Base-by-base conservation (phyloP, 2,329 filamentous ascomycete species). In the Fusarium staphyleae region DNA sequence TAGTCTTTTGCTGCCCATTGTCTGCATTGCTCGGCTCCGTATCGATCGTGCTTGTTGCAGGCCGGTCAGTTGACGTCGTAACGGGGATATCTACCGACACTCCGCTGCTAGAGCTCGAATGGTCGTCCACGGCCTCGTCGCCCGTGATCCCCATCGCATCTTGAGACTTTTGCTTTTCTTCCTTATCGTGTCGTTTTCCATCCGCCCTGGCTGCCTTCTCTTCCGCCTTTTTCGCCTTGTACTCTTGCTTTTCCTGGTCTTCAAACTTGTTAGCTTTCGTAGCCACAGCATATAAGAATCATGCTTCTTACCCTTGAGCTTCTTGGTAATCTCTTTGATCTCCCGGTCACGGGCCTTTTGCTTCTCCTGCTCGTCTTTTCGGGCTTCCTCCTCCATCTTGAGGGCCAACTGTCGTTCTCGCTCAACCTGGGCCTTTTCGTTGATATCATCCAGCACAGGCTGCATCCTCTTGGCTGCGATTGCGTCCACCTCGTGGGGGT, bases 391-490 rank as follows among this genome's bases (percentile, higher is more conserved):
- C 46, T 86, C 81, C 68, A 87, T 81, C 64, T 83, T 81, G 58
- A 86, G 79, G 52, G 91, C 86, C 55, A 85, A 78, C 55, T 89
- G 81, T 53, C 87, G 81, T 41, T 88, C 89, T 32, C 84, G 80
- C 69, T 91, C 87, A 56, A 81, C 80, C 67, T 92, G 88, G 0
- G 90, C 90, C 68, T 87, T 90, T 44, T 90, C 87, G 46, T 87
- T 87, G 57, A 97, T 95, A 60, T 96, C 90, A 62, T 96, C 88
- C 5, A 97, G 72, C 0, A 95, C 86, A 4, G 93, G 93, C 70
- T 93, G 90, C 13, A 97, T 83, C 62, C 87, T 86, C 37, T 82
- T 85, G 11, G 85, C 82, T 3, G 93, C 93, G 62, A 96, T 89
- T 5, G 85, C 85, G 59, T 97, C 86, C 13, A 97, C 85, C 40